Base-by-base conservation (phyloP, 805 yeast species). In the Groenewaldozyma salmanticensis region DNA sequence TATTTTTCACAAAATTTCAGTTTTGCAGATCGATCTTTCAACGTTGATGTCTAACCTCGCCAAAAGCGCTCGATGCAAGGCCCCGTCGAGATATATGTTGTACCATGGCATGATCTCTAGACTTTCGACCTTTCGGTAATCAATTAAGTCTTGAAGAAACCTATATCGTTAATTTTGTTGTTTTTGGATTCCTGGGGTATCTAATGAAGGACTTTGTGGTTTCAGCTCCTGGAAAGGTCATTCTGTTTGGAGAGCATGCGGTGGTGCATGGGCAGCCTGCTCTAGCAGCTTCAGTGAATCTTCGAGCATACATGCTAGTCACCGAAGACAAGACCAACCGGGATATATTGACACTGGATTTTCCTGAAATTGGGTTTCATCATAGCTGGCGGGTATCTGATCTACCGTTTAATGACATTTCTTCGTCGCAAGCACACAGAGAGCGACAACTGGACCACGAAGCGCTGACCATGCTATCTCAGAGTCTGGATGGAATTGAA, bases 221-320 rank as follows among this genome's bases (percentile, higher is more conserved):
- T 1, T 83, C 95, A 40, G 92, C 98, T 1, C 98, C 98, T 0
- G 98, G 98, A 3, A 92, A 92, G 56, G 95, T 87, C 35, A 92
- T 92, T 52, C 70, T 92, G 27, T 92, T 88, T 59, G 98, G 98
- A 18, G 98, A 92, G 57, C 98, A 92, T 56, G 83, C 96, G 5
- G 97, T 94, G 1, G 98, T 92, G 0, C 84, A 83, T 58, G 79
- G 83, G 35, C 83, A 77, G 65, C 96, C 96, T 1, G 97, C 96
- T 9, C 83, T 92, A 39, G 97, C 98, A 1, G 96, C 97, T 0
- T 92, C 96, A 3, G 72, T 90, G 6, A 80, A 92, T 4, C 66
- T 92, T 43, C 72, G 96, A 53, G 83, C 96, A 0, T 90, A 85
- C 52, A 61, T 88, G 5, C 62, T 82, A 17, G 92, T 83, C 1